Base-by-base conservation (phyloP, 2,329 filamentous ascomycete species). In the Arthrinium puccinioides region DNA sequence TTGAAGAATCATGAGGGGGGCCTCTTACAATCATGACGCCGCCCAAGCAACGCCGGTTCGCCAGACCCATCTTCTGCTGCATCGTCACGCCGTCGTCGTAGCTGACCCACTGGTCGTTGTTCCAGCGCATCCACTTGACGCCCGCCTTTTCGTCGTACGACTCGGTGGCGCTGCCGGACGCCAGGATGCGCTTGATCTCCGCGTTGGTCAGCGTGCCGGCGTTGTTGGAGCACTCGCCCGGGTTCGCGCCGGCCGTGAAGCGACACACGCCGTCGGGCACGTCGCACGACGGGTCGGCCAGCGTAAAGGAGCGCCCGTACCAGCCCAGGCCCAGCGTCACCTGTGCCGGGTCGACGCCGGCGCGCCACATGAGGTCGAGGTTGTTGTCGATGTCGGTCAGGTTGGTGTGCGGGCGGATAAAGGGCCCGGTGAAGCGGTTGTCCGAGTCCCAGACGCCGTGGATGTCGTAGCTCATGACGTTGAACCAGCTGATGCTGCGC, bases 291-390 rank as follows among this genome's bases (percentile, higher is more conserved):
- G 38, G 20, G 16, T 30, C 20, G 8, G 24, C 11, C 25, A 40
- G 9, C 6, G 38, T 40, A 26, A 33, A 40, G 8, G 21, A 21
- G 2, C 30, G 19, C 4, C 19, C 30, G 10, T 32, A 32, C 18
- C 24, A 34, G 3, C 26, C 30, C 2, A 28, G 23, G 9, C 37
- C 37, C n/a, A 39, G 14, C 9, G 50, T 50, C 9, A 71, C 50
- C 23, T 66, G 61, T 0, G 35, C 27, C 0, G 66, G 59, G 5
- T 52, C 42, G 9, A 71, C 47, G 20, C 57, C 46, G 27, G 52
- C 58, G 10, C 59, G 52, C 62, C 66, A 68, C 3, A 71, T 44
- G 1, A 68, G 56, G 4, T 65, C 57, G 1, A 67, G 40, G 0
- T 48, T 49, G 1, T 39, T 21, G 9, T 63, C 49, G 18, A 66